Evolutionary conservation across 2,329 filamentous ascomycete genomes (phyloP).

Genomic region (Xylaria sp.): DNA sequence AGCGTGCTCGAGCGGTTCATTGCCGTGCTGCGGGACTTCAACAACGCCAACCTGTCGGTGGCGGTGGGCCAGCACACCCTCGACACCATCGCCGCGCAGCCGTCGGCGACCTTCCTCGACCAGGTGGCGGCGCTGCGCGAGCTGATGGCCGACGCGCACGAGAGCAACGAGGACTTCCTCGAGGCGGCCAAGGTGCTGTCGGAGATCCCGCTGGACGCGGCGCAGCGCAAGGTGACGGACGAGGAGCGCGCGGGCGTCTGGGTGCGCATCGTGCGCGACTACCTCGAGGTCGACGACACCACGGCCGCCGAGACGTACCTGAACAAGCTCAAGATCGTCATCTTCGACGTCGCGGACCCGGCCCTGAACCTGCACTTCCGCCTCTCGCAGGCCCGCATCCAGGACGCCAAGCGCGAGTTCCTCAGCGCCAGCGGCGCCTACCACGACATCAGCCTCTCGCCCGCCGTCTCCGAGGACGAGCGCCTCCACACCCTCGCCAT

Average conservation of each 20-base stretch:
- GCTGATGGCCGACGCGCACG: slow-evolving; percentile 83
- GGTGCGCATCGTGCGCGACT: slow-evolving; percentile 94
- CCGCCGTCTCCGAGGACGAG: slow-evolving; percentile 85
- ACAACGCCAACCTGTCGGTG: slow-evolving; percentile 74
- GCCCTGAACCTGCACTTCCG: slow-evolving; percentile 85
- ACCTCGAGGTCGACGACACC: slow-evolving; percentile 92
- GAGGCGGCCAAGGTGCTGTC: slow-evolving; percentile 81
- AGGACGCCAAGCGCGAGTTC: slow-evolving; percentile 90
- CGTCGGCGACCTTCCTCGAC: slow-evolving; percentile 79
- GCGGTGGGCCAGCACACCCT: slow-evolving; percentile 81
- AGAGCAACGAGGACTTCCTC: slow-evolving; percentile 81
- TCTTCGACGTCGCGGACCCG: slow-evolving; percentile 79
- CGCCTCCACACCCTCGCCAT: slow-evolving; percentile 84
- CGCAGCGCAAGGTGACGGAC: slow-evolving; percentile 84
- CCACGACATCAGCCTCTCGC: slow-evolving; percentile 83
- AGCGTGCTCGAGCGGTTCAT: slow-evolving; percentile 76
- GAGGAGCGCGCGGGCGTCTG: slow-evolving; percentile 86
- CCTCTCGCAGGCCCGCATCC: slow-evolving; percentile 90
- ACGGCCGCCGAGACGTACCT: slow-evolving; percentile 85
- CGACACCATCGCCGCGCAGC: slow-evolving; percentile 69
- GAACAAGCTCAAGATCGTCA: slow-evolving; percentile 94
- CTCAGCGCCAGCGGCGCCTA: slow-evolving; percentile 88
- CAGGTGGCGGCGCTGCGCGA: slow-evolving; percentile 83
- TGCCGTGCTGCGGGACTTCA: slow-evolving; percentile 67
- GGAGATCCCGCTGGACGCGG: slow-evolving; percentile 87